phyloP scores from a whole-genome alignment of 2,329 filamentous ascomycete genomes.

The Venturia aucupariae region DNA sequence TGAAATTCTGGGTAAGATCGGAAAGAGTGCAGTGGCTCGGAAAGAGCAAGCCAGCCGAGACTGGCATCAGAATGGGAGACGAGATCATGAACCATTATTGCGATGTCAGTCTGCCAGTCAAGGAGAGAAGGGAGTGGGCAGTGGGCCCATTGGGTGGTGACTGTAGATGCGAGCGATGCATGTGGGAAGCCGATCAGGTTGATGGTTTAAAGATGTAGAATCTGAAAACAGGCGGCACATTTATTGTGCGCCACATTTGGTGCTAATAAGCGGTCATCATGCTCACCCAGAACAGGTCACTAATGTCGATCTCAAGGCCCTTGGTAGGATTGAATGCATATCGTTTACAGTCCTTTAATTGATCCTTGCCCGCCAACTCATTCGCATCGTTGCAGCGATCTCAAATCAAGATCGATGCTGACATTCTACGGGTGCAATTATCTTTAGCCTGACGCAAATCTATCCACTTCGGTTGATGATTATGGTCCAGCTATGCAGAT shows the following conservation, averaged over 20 bases:
- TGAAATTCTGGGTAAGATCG: constrained; percentile 58
- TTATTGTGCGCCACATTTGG: not conserved
- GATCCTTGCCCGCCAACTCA: too few relatives aligned
- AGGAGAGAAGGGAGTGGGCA: constrained; percentile 81
- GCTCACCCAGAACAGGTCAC: too few relatives aligned
- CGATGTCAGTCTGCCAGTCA: constrained; percentile 68
- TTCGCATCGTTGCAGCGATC: too few relatives aligned
- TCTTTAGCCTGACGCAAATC: too few relatives aligned
- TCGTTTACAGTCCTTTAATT: too few relatives aligned
- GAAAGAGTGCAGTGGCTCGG: constrained; percentile 43
- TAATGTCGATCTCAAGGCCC: too few relatives aligned
- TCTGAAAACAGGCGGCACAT: not conserved
- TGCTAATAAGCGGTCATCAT: too few relatives aligned
- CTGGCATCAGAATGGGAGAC: constrained; percentile 65
- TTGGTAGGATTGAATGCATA: too few relatives aligned
- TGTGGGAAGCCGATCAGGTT: constrained; percentile 45
- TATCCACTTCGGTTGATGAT: too few relatives aligned
- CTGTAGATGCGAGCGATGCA: constrained; percentile 79
- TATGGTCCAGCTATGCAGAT: too few relatives aligned
- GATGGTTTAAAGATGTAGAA: not conserved
- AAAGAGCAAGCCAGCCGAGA: constrained; percentile 24
- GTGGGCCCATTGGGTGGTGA: constrained; percentile 76
- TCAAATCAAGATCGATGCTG: too few relatives aligned
- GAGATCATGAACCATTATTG: constrained; percentile 95
- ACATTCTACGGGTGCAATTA: too few relatives aligned